These are phyloP conservation scores for Eudorina sp. DNA, from an alignment of 139 green algal species.

Conservation along the genomic window DNA sequence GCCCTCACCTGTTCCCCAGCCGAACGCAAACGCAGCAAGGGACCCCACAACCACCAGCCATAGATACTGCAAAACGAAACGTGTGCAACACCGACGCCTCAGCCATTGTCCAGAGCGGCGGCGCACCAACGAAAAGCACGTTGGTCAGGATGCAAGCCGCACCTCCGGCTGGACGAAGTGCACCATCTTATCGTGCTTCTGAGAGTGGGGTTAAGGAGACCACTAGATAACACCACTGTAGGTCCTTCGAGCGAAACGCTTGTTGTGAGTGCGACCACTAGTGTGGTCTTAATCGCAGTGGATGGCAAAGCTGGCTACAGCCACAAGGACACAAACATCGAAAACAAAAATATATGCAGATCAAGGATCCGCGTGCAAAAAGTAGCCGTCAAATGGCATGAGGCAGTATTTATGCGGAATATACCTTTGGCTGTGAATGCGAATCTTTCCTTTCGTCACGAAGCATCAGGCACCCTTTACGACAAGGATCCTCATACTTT, in stretches of 20 bases:
- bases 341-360: not conserved
- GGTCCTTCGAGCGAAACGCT: not conserved
- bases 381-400: no score
- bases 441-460: no score
- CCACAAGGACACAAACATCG: not conserved
- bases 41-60: slow-evolving; percentile 53
- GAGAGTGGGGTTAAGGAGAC: not conserved
- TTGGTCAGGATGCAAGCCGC: not conserved
- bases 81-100: not conserved
- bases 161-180: slow-evolving; percentile 2
- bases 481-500: no score
- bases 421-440: no score
- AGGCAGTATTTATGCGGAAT: no score
- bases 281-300: no score
- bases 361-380: no score
- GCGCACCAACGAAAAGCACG: not conserved
- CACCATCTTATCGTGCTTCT: not conserved
- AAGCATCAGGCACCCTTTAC: no score
- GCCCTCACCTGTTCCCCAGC: not conserved
- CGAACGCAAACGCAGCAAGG: slow-evolving; percentile 37
- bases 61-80: slow-evolving; percentile 46
- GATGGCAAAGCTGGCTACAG: not conserved
- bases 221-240: not conserved
- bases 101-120: not conserved
- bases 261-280: not conserved